Evolutionary conservation across 495 filamentous ascomycete genomes (phyloP), one percentile per base, ranked within the genome.

Genomic region (Hypoxylon subgilvum): DNA sequence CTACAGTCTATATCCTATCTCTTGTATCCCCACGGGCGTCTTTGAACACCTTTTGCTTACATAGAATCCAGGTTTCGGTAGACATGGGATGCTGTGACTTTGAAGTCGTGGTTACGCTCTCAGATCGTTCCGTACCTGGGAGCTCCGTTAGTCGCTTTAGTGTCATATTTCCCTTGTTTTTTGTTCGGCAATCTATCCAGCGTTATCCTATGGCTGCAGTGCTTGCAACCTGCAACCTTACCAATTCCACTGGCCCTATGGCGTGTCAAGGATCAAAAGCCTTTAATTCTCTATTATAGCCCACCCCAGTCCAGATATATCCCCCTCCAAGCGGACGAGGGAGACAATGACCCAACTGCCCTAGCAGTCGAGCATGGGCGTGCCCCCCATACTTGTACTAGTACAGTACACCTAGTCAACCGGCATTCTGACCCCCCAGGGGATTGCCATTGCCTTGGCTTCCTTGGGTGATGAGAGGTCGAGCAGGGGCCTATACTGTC

Each of bases 211-310:
- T 65, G 67, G 67, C 56, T 67, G n/a, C n/a, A n/a, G n/a, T n/a
- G n/a, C n/a, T n/a, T n/a, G n/a, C n/a, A n/a, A 60, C 60, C 59
- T 61, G 56, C 63, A 57, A 66, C 63, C 66, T 69, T 67, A 48
- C 63, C 57, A 59, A 62, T 57, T 65, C 61, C 61, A 57, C 65
- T 61, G 46, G 70, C 70, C 74, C 71, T 77, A 74, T 74, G 68
- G 72, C 63, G 63, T 72, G 73, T 70, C 69, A 70, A 66, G 72
- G 63, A 66, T 69, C 38, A 63, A 61, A 71, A 70, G 68, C 71
- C 66, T 69, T 72, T 63, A 66, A 58, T 63, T 63, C 59, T 62
- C 57, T 73, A 71, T 67, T 79, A 78, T 79, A 76, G 69, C 56
- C 56, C 56, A 65, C 73, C 76, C 71, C 61, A 69, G 70, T 60